A percentile compares a stretch with the other conserved stretches of the same genome.
Evolutionary conservation across 2,329 filamentous ascomycete species (phyloP).

Genomic region (Trichoderma sp.): DNA sequence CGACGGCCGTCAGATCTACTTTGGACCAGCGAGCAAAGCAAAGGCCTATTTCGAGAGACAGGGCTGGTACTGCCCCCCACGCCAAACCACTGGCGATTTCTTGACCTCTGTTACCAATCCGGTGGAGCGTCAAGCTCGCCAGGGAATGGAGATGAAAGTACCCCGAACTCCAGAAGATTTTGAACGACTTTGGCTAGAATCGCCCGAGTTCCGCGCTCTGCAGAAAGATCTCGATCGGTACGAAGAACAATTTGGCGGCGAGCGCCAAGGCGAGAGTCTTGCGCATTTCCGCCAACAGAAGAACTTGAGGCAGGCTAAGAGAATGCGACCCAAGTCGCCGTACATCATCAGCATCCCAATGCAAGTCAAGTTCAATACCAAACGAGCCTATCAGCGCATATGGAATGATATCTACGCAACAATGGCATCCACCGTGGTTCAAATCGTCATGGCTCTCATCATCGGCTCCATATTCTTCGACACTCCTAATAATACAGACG

Average conservation of each 20-base stretch:
- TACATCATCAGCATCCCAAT: conserved; percentile 57
- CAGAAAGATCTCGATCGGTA: conserved; percentile 50
- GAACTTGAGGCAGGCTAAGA: conserved; percentile 50
- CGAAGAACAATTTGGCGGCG: conserved; percentile 45
- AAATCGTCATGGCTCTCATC: conserved; percentile 58
- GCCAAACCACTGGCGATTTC: conserved; percentile 69
- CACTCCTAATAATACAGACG: conserved; percentile 46
- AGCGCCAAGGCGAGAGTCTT: conserved; percentile 38
- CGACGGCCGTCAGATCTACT: conserved; percentile 76
- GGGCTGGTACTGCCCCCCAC: conserved; percentile 65
- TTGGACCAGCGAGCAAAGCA: conserved; percentile 60
- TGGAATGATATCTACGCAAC: conserved; percentile 52
- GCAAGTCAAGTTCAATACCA: conserved; percentile 52
- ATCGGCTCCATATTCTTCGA: conserved; percentile 61
- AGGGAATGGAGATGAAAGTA: conserved; percentile 59
- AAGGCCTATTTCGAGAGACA: conserved; percentile 65
- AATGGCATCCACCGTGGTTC: conserved; percentile 43
- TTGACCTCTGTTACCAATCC: conserved; percentile 68
- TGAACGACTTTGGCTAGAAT: conserved; percentile 47
- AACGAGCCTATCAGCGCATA: conserved; percentile 51
- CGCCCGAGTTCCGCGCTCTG: conserved; percentile 43
- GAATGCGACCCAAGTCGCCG: conserved; percentile 53
- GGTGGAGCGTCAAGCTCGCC: conserved; percentile 51
- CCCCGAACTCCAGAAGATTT: conserved; percentile 71
- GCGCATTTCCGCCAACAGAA: conserved; percentile 48